Evolutionary conservation across 306 rosid genomes (phyloP), one percentile per base, ranked within the genome.

Genomic region (Acacia acuminata): DNA sequence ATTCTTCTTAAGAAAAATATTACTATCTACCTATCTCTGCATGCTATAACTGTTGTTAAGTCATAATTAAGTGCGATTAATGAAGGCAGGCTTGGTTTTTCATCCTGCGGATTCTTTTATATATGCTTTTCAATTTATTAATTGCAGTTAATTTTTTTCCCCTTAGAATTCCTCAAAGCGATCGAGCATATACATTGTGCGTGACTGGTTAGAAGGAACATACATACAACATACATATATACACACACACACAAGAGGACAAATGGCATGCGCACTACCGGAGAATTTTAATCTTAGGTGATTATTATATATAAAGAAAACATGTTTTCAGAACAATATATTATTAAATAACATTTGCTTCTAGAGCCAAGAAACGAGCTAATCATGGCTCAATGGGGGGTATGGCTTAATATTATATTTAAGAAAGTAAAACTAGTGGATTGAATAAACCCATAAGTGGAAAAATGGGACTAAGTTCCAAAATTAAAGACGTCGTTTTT

Each of bases 401-500:
- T 73, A 38, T 79, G 73, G 63, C 82, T 76, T 74, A 84, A 71
- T 67, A 76, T 36, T 77, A 36, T 8, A 22, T 14, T 48, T 48
- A 44, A 58, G 79, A 78, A 75, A 87, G 71, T 43, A 76, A 75
- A 88, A 56, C 60, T 73, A 71, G 88, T 50, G 80, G 77, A 70
- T 75, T 63, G 71, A 84, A 81, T 58, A 81, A 86, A 79, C 17
- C 79, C 82, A 76, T 34, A 64, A 22, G 15, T 19, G 56, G 15
- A 34, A 72, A 38, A 79, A 73, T 3, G 30, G 64, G 22, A 79
- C 63, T 20, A 68, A 80, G 68, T 15, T 79, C 77, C 5, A 82
- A 53, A 45, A 3, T 38, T 38, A 84, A 71, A 71, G 78, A 77
- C 68, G 92, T 92, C 92, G 80, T 89, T 88, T 84, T 86, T 89